These are phyloP conservation scores for Yamadazyma kitorensis DNA, from an alignment of 805 yeast genomes.

Conservation along the genomic window DNA sequence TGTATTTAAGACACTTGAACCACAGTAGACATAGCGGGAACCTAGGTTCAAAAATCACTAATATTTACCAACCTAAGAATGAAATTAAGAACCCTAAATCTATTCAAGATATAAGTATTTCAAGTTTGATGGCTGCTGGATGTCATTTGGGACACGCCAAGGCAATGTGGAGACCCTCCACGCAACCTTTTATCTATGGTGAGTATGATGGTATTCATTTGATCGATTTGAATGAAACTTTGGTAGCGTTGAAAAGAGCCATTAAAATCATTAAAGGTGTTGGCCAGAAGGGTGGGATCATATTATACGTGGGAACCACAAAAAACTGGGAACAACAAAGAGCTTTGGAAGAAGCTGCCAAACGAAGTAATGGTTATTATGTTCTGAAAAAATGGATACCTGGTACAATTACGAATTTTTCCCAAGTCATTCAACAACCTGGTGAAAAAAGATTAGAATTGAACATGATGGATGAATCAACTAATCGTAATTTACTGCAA, in stretches of 20 bases:
- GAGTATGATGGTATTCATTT: constrained; percentile 87
- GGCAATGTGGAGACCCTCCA: constrained; percentile 70
- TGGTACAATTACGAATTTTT: constrained; percentile 86
- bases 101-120: constrained; percentile 57
- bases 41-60: constrained; percentile 62
- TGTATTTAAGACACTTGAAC: constrained; percentile 68
- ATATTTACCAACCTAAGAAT: constrained; percentile 68
- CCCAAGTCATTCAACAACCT: constrained; percentile 59
- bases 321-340: constrained; percentile 64
- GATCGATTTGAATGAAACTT: constrained; percentile 83
- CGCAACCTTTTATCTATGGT: constrained; percentile 86
- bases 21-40: constrained; percentile 53
- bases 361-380: constrained; percentile 72
- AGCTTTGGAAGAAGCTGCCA: constrained; percentile 76
- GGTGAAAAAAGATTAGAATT: constrained; percentile 51
- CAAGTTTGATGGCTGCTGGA: constrained; percentile 83
- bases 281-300: constrained; percentile 78
- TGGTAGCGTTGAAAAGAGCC: constrained; percentile 73
- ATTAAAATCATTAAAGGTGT: constrained; percentile 81
- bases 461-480: constrained; percentile 67
- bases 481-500: constrained; percentile 55
- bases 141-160: constrained; percentile 94
- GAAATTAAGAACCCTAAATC: constrained; percentile 60
- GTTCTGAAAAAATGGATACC: constrained; percentile 90
- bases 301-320: constrained; percentile 81